Conservation (phyloP, 805 yeast genomes). For the Groenewaldozyma salmanticensis region DNA sequence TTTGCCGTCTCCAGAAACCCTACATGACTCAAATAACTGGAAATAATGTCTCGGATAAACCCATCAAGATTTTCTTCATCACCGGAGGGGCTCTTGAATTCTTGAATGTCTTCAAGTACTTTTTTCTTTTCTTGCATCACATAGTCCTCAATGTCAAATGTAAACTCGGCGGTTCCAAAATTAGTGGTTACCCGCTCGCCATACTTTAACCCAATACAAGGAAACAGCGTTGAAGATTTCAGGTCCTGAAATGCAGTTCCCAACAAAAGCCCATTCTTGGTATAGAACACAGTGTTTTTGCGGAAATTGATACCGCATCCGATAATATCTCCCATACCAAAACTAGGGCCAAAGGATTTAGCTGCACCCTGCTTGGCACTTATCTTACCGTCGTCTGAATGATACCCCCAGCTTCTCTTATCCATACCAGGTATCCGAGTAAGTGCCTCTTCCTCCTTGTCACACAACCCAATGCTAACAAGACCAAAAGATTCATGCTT, state of each 20-base stretch:
- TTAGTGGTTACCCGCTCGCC: slow-evolving; percentile 41
- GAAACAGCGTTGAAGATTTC: slow-evolving; percentile 32
- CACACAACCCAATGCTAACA: slow-evolving; percentile 38
- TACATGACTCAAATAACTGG: slow-evolving; percentile 46
- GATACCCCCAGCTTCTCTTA: slow-evolving; percentile 41
- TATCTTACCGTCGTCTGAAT: slow-evolving; percentile 41
- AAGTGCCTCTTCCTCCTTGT: slow-evolving; percentile 20
- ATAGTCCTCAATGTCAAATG: slow-evolving; percentile 50
- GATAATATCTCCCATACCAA: slow-evolving; percentile 51
- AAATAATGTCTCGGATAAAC: slow-evolving; percentile 29
- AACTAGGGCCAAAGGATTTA: slow-evolving; percentile 35
- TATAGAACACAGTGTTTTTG: slow-evolving; percentile 55
- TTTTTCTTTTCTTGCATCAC: slow-evolving; percentile 36
- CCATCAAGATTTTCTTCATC: slow-evolving; percentile 9
- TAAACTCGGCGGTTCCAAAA: slow-evolving; percentile 42
- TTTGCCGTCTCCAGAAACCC: slow-evolving; percentile 48
- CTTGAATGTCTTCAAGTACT: slow-evolving; percentile 16
- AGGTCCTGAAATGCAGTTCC: slow-evolving; percentile 47
- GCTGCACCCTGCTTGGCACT: slow-evolving; percentile 31
- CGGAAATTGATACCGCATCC: slow-evolving; percentile 79
- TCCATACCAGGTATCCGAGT: slow-evolving; percentile 41
- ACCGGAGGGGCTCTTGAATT: slow-evolving; percentile 6
- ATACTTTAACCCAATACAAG: slow-evolving; percentile 38
- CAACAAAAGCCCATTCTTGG: slow-evolving; percentile 66
- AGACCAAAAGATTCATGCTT: slow-evolving; percentile 31